Evolutionary conservation across 2,329 filamentous ascomycete species (phyloP).

Genomic region (Plectosphaerella cucumerina): DNA sequence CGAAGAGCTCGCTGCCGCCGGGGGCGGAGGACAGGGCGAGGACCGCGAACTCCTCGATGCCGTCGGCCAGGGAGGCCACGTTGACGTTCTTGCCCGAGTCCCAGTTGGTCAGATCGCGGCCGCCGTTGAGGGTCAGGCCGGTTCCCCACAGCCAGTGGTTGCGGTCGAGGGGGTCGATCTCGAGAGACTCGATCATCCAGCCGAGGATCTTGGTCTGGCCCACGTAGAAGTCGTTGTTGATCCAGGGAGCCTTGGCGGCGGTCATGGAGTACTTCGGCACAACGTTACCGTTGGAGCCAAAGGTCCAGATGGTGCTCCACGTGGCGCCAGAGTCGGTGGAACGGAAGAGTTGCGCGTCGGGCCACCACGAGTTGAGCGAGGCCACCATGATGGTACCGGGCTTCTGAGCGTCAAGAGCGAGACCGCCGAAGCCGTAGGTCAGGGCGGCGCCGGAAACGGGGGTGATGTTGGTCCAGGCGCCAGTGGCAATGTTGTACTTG

Average conservation of each 20-base stretch:
- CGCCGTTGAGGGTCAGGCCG: constrained; percentile 48
- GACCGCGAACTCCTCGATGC: constrained; percentile 51
- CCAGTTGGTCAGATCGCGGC: constrained; percentile 51
- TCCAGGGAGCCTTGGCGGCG: constrained; percentile 48
- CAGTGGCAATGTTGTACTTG: constrained; percentile 45
- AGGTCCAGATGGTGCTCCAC: constrained; percentile 51
- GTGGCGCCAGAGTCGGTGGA: constrained; percentile 51
- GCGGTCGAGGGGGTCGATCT: constrained; percentile 54
- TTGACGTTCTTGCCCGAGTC: constrained; percentile 41
- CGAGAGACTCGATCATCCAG: constrained; percentile 58
- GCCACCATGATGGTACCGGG: constrained; percentile 54
- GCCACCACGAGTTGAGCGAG: constrained; percentile 55
- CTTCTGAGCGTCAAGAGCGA: constrained; percentile 48
- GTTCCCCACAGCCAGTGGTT: constrained; percentile 59
- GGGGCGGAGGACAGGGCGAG: constrained; percentile 44
- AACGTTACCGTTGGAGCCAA: constrained; percentile 38
- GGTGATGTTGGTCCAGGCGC: constrained; percentile 52
- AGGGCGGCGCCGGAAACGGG: constrained; percentile 43
- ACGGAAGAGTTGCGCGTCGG: constrained; percentile 52
- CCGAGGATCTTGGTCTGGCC: constrained; percentile 46
- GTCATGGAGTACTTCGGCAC: constrained; percentile 42
- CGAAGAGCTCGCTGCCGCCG: constrained; percentile 47
- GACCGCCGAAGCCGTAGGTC: constrained; percentile 52
- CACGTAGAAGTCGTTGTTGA: constrained; percentile 44
- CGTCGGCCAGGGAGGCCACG: constrained; percentile 46